Evolutionary conservation across 257 asterid genomes (phyloP).

Genomic region (Primulina eburnea): DNA sequence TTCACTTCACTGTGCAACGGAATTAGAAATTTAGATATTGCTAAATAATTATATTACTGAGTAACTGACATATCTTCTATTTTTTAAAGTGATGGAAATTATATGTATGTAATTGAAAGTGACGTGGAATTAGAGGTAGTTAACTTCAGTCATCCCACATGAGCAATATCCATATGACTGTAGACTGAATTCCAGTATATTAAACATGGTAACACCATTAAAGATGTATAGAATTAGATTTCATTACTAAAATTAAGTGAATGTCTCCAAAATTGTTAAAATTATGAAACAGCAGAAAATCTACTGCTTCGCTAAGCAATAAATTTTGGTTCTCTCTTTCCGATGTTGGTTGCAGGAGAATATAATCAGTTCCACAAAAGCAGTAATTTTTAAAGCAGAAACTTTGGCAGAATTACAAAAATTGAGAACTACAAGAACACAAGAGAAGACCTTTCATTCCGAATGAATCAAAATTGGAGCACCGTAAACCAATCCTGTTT

Average conservation of each 20-base stretch:
- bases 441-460: not conserved
- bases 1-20: not conserved
- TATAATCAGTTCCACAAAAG: not conserved
- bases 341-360: not conserved
- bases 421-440: not conserved
- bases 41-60: not conserved
- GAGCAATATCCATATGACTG: not conserved
- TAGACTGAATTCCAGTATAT: not conserved
- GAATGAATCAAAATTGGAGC: not conserved
- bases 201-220: not conserved
- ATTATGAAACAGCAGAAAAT: too few relatives aligned
- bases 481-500: conserved; percentile 13
- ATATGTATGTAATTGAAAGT: too few relatives aligned
- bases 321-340: not conserved
- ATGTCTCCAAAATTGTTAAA: not conserved
- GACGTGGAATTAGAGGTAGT: too few relatives aligned
- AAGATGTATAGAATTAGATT: too few relatives aligned
- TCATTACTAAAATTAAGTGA: not conserved
- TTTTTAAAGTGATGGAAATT: not conserved
- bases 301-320: not conserved
- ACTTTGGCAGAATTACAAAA: not conserved
- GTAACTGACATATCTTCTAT: too few relatives aligned
- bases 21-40: not conserved
- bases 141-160: not conserved
- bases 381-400: not conserved